Evolutionary conservation across 257 asterid species (phyloP), one percentile per base, ranked within the genome.

Genomic region (Prunella vulgaris): DNA sequence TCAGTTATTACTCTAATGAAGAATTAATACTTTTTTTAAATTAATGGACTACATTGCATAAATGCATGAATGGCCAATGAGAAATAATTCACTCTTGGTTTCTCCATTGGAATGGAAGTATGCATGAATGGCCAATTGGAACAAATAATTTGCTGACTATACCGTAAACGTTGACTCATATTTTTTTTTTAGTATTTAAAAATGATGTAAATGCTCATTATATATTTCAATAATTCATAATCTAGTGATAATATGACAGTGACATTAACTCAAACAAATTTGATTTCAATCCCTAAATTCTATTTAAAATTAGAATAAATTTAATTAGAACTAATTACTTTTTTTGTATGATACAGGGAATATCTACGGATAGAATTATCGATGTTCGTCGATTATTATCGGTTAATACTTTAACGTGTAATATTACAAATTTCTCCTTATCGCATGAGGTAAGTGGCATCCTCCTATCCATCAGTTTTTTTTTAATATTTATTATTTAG

Each of bases 301-400:
- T 2, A 10, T 73, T 56, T 35, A 4, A 25, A 18, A 5, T 5
- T 21, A 10, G 9, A 48, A 0, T 7, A 5, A 30, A 20, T 20
- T 8, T 28, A 27, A 25, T 42, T 1, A 8, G 18, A 3, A 5
- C 33, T 5, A 52, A 35, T 37, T 51, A n/a, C 9, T 33, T 54
- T 20, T 12, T 1, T 70, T 7, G 25, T 46, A 32, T 42, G 66
- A 13, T 17, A 0, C 80, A 90, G 97, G 98, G 97, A 30, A 93
- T 93, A 67, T 93, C 98, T 0, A 93, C 97, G 0, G 95, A 93
- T 62, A 77, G 87, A 67, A 85, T 93, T 27, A 82, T 90, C 7
- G 94, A 93, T 25, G 76, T 90, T 71, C 90, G 87, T 15, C 82
- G 94, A 13, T 68, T 93, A 48, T 33, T 93, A n/a, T 80, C 84